phyloP scores from a whole-genome alignment of 257 asterid species.

The Cruciata laevipes region DNA sequence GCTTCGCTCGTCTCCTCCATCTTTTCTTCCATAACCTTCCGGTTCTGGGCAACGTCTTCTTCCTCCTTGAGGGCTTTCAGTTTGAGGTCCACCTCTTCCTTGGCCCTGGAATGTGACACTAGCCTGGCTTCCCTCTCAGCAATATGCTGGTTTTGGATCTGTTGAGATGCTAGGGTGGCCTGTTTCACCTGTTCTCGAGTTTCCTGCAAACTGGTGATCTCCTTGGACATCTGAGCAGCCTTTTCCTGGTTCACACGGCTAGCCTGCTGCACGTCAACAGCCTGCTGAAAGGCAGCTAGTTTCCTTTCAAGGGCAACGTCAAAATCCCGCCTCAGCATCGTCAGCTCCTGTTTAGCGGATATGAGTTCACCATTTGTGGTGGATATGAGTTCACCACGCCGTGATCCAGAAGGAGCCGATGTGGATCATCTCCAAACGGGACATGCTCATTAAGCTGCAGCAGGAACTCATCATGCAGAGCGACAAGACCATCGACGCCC shows the following conservation, averaged over 20 bases:
- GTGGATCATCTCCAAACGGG: constrained; percentile 58
- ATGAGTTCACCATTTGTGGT: constrained; percentile 48
- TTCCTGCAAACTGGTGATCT: constrained; percentile 33
- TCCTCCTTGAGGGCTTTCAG: constrained; percentile 36
- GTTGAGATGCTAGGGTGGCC: constrained; percentile 42
- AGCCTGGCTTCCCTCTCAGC: constrained; percentile 43
- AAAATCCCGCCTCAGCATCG: constrained; percentile 44
- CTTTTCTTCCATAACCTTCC: constrained; percentile 39
- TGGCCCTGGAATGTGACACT: constrained; percentile 25
- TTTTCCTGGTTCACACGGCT: constrained; percentile 33
- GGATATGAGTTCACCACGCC: too few relatives aligned
- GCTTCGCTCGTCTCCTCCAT: constrained; percentile 53
- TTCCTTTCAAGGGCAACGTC: constrained; percentile 46
- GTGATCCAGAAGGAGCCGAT: constrained; percentile 65
- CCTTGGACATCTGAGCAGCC: constrained; percentile 36
- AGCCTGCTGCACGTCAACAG: constrained; percentile 48
- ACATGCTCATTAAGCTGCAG: constrained; percentile 49
- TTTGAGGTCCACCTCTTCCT: constrained; percentile 36
- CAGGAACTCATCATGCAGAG: constrained; percentile 57
- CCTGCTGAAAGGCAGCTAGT: constrained; percentile 39
- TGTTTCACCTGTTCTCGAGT: constrained; percentile 36
- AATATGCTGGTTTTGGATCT: constrained; percentile 34
- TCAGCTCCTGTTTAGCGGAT: constrained; percentile 47
- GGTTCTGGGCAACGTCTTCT: constrained; percentile 19
- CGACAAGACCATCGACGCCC: constrained; percentile 82